Evolutionary conservation across 352 stramenopile genomes (phyloP), one percentile per base, ranked within the genome.

Genomic region (Phytophthora colocasiae): DNA sequence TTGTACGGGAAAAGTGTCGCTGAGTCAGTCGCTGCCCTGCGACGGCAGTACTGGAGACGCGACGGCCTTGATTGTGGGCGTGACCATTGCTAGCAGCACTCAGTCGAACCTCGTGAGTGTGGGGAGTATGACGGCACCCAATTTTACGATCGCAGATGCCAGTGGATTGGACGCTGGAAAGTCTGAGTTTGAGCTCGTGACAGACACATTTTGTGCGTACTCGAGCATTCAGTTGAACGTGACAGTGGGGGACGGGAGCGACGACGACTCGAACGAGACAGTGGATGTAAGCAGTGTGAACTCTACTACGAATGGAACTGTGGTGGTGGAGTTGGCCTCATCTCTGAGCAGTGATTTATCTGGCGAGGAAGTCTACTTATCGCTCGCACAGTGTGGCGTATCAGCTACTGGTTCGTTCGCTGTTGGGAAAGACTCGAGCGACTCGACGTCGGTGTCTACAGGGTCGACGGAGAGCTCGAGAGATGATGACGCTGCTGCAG

Each of bases 381-480:
- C 78, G 53, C 74, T 89, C 27, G 79, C 80, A 12, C 78, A 87
- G 53, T 89, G 80, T 27, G 68, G 76, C 8, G 76, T 86, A 11
- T 58, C 57, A 10, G 49, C 70, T 12, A 58, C 58, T 7, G 45
- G 45, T 0, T 76, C 64, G 43, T 71, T 75, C 26, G 54, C 54
- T 7, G 32, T 71, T 3, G 63, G 50, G 17, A 56, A 60, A 6
- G 47, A 57, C 51, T 52, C 58, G n/a, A 63, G 60, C 27, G 58
- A 67, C 15, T 77, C 63, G 7, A 63, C 40, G 3, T 63, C 59
- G 2, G 24, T 60, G n/a, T 69, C 63, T 0, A 71, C 48, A 47
- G 59, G 50, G 0, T 66, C 59, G 12, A 60, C 54, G 15, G 66
- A 58, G 40, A 50, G 29, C 5, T 76, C 54, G 0, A 55, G 56